These are phyloP conservation scores for Beauveria sp. DNA, from an alignment of 2,329 filamentous ascomycete species.

Conservation along the genomic window DNA sequence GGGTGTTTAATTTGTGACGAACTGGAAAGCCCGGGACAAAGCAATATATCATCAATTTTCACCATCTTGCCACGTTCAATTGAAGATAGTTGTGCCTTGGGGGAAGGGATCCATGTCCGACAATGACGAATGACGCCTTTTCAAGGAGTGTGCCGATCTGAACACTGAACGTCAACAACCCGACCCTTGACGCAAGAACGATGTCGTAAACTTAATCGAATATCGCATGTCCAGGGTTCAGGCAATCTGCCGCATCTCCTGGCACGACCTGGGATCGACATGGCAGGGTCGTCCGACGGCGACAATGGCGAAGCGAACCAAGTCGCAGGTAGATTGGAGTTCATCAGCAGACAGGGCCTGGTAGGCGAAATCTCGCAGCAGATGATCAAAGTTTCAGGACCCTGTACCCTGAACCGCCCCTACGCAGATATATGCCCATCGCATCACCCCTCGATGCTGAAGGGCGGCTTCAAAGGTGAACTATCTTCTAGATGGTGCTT, in stretches of 20 bases:
- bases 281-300: background rate
- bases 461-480: background rate
- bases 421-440: background rate
- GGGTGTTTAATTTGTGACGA: too few species aligned
- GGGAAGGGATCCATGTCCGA: background rate
- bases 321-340: too few species aligned
- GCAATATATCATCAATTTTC: background rate
- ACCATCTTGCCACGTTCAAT: background rate
- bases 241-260: background rate
- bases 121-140: background rate
- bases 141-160: too few species aligned
- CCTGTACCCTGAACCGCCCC: background rate
- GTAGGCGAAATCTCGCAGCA: constrained; percentile 1
- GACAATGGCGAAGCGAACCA: background rate
- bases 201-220: background rate
- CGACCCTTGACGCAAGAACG: background rate
- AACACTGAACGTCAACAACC: too few species aligned
- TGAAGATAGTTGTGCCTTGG: background rate
- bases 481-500: background rate
- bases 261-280: background rate
- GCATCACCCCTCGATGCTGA: background rate
- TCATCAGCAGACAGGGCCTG: background rate
- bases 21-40: background rate
- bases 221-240: background rate
- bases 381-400: background rate